A percentile compares a stretch with the other conserved stretches of the same genome.
phyloP scores from a whole-genome alignment of 768 basidiomycete species.

The Porphyrellus cyaneotinctus region DNA sequence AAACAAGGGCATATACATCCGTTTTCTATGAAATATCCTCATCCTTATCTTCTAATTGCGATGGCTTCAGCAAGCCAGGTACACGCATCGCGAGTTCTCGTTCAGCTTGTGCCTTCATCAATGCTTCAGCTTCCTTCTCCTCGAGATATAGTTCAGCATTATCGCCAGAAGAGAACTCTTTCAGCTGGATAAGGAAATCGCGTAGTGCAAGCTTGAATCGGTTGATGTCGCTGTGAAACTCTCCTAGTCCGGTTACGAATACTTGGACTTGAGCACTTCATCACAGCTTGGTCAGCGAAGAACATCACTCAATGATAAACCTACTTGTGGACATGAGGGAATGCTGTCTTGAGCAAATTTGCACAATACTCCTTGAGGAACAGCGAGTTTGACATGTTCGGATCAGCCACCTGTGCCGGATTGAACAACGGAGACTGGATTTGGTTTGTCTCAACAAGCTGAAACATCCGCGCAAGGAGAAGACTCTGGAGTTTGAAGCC shows the following conservation, averaged over 20 bases:
- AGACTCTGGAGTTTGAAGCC: constrained; percentile 95
- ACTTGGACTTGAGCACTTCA: constrained; percentile 63
- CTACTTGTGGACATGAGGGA: constrained; percentile 87
- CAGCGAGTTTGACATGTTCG: constrained; percentile 67
- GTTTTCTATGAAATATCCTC: constrained; percentile 56
- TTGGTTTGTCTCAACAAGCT: constrained; percentile 77
- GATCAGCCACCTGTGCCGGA: constrained; percentile 63
- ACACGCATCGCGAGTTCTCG: constrained; percentile 87
- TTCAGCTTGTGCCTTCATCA: constrained; percentile 76
- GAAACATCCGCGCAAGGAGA: constrained; percentile 91
- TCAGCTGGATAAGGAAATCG: constrained; percentile 96
- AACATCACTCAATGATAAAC: constrained; percentile 25
- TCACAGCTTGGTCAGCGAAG: constrained; percentile 5
- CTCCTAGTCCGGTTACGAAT: constrained; percentile 65
- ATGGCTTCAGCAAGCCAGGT: constrained; percentile 97
- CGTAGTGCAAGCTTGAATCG: constrained; percentile 92
- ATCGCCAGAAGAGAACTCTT: constrained; percentile 91
- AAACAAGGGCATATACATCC: constrained; percentile 27
- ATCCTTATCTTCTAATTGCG: constrained; percentile 90
- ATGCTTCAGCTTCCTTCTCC: constrained; percentile 87
- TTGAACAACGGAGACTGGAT: constrained; percentile 86
- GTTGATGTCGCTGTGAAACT: constrained; percentile 74
- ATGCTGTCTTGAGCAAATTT: constrained; percentile 80
- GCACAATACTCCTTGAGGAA: constrained; percentile 86
- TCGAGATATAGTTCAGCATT: constrained; percentile 90